Percentiles rank a stretch among this genome's conserved stretches.
phyloP scores from a whole-genome alignment of 306 rosid species.

The Quercus gilva region DNA sequence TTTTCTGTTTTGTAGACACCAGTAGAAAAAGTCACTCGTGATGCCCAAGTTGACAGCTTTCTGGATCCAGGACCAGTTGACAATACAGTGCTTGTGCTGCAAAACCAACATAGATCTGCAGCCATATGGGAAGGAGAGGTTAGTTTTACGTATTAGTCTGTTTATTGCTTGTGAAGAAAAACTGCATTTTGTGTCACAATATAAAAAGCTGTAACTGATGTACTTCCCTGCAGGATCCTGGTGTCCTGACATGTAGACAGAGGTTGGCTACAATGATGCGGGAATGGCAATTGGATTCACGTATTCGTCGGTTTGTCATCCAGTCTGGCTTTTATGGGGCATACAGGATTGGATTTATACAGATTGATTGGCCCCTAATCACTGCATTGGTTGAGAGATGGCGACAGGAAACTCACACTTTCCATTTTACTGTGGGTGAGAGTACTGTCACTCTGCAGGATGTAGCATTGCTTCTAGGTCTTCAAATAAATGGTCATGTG shows the following conservation, averaged over 20 bases:
- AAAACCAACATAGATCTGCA: constrained; percentile 21
- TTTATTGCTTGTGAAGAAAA: background rate
- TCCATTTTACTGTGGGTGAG: constrained; percentile 28
- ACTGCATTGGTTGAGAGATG: constrained; percentile 32
- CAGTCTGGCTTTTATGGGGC: constrained; percentile 23
- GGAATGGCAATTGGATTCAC: constrained; percentile 22
- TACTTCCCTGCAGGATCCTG: constrained; percentile 15
- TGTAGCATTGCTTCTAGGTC: constrained; percentile 23
- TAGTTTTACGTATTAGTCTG: background rate
- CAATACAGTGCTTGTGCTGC: constrained; percentile 19
- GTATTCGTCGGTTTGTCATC: constrained; percentile 18
- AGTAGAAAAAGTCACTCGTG: background rate
- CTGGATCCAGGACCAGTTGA: constrained; percentile 26
- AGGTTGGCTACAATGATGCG: constrained; percentile 21
- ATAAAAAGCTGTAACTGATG: background rate
- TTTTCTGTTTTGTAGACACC: background rate
- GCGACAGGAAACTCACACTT: constrained; percentile 30
- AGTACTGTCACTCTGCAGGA: constrained; percentile 27
- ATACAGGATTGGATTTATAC: constrained; percentile 17
- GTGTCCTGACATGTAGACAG: constrained; percentile 27
- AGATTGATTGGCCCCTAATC: constrained; percentile 27
- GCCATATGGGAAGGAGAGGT: constrained; percentile 31
- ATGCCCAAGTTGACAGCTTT: constrained; percentile 19
- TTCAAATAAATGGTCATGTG: constrained; percentile 13
- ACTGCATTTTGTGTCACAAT: background rate